phyloP scores from a whole-genome alignment of 257 asterid species.

The Jasminum sambac region DNA sequence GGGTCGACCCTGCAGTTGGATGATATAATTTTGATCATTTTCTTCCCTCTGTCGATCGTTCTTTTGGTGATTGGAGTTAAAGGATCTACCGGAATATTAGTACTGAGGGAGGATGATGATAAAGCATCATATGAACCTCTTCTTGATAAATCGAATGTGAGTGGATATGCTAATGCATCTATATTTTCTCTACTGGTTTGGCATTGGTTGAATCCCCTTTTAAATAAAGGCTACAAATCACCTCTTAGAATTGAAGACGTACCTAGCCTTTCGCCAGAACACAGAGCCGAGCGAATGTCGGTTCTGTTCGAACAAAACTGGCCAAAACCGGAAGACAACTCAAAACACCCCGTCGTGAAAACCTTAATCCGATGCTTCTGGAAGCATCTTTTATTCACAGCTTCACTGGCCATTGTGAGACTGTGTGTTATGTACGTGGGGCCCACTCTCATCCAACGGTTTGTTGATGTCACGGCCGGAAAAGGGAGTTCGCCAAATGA shows the following conservation, averaged over 20 bases:
- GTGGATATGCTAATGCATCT: slow-evolving; percentile 79
- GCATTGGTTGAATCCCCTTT: slow-evolving; percentile 88
- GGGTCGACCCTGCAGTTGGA: slow-evolving; percentile 43
- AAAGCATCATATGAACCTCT: slow-evolving; percentile 33
- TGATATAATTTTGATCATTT: slow-evolving; percentile 48
- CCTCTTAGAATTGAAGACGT: slow-evolving; percentile 73
- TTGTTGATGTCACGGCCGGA: slow-evolving; percentile 74
- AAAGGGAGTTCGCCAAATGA: slow-evolving; percentile 50
- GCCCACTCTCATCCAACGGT: slow-evolving; percentile 70
- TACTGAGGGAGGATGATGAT: slow-evolving; percentile 32
- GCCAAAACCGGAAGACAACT: slow-evolving; percentile 77
- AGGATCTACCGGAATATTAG: slow-evolving; percentile 67
- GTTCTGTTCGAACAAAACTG: slow-evolving; percentile 57
- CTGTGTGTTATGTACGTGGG: slow-evolving; percentile 82
- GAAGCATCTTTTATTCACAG: slow-evolving; percentile 66
- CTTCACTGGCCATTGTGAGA: slow-evolving; percentile 66
- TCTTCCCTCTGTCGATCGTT: slow-evolving; percentile 45
- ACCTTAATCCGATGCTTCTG: slow-evolving; percentile 78
- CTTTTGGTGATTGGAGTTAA: slow-evolving; percentile 49
- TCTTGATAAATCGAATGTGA: slow-evolving; percentile 47
- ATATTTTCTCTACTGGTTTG: slow-evolving; percentile 66
- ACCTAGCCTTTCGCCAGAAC: slow-evolving; percentile 74
- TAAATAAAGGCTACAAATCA: slow-evolving; percentile 60
- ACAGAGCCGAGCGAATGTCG: slow-evolving; percentile 70
- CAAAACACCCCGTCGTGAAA: slow-evolving; percentile 67